phyloP scores from a whole-genome alignment of 495 filamentous ascomycete genomes.

The Sabuloglossum arenarium region DNA sequence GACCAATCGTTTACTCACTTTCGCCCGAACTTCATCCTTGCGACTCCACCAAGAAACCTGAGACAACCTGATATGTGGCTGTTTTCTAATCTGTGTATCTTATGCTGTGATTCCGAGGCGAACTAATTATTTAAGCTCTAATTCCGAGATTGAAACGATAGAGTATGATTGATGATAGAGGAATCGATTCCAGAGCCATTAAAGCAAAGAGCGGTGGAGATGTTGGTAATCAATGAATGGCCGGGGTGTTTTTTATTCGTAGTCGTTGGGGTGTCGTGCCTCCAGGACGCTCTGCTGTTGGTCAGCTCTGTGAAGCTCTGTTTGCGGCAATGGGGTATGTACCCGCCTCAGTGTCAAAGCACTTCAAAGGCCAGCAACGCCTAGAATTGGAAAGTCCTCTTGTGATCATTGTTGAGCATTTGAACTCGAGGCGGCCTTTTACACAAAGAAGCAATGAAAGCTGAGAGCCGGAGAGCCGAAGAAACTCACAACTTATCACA shows the following conservation, averaged over 20 bases:
- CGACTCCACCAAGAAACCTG: background rate
- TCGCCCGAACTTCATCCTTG: constrained; percentile 61
- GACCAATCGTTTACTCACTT: constrained; percentile 23
- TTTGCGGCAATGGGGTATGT: background rate
- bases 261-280: background rate
- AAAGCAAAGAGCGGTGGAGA: background rate
- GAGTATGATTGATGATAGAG: background rate
- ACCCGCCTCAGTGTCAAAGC: background rate
- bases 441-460: no score
- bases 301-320: background rate
- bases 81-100: background rate
- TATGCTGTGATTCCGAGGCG: background rate
- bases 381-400: background rate
- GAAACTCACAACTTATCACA: no score
- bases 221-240: background rate
- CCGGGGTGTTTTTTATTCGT: background rate
- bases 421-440: background rate
- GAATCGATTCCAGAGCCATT: background rate
- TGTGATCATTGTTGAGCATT: background rate
- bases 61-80: background rate
- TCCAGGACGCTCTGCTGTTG: background rate
- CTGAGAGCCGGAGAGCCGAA: no score
- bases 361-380: background rate
- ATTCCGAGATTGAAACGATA: background rate
- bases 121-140: background rate